These are phyloP conservation scores for Cercospora sp. DNA, from an alignment of 2,329 filamentous ascomycete species.

Conservation along the genomic window DNA sequence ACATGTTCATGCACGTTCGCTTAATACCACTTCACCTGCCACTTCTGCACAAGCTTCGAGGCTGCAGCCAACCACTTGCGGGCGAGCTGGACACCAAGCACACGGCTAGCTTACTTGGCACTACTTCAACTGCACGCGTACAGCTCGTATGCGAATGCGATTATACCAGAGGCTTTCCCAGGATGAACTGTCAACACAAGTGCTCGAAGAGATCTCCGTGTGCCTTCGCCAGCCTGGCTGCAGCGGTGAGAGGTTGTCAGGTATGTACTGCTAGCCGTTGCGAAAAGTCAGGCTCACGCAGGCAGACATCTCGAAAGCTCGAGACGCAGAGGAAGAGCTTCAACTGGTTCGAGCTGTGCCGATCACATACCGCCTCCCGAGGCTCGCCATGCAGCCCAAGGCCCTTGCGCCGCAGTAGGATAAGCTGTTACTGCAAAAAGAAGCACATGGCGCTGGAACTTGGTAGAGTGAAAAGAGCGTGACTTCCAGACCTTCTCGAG, in stretches of 20 bases:
- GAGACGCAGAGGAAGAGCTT: neutral
- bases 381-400: neutral
- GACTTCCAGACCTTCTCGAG: neutral
- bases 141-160: neutral
- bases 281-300: neutral
- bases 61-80: neutral
- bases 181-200: neutral
- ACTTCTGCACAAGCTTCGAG: neutral
- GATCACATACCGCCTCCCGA: neutral
- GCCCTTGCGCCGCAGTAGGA: neutral
- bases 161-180: neutral
- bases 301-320: neutral
- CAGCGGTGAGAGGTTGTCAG: neutral
- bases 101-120: neutral
- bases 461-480: neutral
- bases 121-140: neutral
- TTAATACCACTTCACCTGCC: conserved; percentile 10
- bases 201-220: neutral
- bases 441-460: neutral
- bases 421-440: neutral
- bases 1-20: conserved; percentile 8
- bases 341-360: neutral
- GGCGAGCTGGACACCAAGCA: neutral
- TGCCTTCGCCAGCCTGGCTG: neutral
- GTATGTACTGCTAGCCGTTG: neutral